Conservation (phyloP, 83 land plant species). For the Thuja plicata region DNA sequence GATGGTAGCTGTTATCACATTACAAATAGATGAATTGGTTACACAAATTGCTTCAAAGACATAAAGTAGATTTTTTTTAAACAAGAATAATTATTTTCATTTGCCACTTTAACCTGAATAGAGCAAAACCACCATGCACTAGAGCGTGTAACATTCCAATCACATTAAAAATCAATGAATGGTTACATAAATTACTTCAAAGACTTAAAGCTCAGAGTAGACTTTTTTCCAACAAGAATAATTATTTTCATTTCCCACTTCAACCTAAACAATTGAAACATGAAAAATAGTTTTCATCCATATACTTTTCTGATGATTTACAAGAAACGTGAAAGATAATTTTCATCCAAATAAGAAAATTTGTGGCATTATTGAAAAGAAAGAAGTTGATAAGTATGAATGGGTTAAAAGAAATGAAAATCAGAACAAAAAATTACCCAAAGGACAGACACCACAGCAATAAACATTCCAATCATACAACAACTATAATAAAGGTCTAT, state of each 20-base stretch:
- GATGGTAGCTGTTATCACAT: constrained; percentile 62
- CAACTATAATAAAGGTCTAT: not conserved
- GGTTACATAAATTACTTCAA: not conserved
- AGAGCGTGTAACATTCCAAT: not conserved
- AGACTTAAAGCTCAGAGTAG: not conserved
- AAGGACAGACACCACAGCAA: not conserved
- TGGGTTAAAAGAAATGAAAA: not conserved
- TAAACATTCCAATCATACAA: not conserved
- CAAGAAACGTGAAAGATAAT: not conserved
- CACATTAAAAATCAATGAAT: not conserved
- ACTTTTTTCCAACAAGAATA: not conserved
- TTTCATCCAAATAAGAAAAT: not conserved
- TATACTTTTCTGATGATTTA: not conserved
- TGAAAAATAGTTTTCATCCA: too few species aligned
- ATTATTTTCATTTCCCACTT: not conserved
- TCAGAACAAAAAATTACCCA: not conserved
- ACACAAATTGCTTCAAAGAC: not conserved
- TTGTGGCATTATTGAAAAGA: not conserved
- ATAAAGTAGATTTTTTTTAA: not conserved
- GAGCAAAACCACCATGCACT: not conserved
- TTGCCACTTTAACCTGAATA: not conserved
- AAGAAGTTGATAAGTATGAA: not conserved
- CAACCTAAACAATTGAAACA: not conserved
- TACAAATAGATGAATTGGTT: not conserved
- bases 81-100: not conserved